Conservation (phyloP, 345 rosid genomes). For the Moringa oleifera region DNA sequence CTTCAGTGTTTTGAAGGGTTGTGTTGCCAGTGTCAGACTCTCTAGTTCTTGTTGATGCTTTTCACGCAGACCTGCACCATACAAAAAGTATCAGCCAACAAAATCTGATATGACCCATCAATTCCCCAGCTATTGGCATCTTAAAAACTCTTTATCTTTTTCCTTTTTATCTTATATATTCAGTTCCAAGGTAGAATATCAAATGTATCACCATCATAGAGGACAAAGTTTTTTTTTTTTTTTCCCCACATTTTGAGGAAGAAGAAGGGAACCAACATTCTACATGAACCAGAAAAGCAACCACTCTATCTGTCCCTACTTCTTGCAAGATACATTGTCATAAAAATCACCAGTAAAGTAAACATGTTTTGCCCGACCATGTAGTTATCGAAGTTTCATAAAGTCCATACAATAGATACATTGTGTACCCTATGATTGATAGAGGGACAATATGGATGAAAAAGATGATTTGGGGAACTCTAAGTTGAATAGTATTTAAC, state of each 20-base stretch:
- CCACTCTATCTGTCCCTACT: not conserved
- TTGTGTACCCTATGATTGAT: not conserved
- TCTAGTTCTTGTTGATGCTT: slow-evolving; percentile 40
- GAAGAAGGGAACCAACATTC: not conserved
- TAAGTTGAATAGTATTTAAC: no score
- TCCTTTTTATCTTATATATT: not conserved
- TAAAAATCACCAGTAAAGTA: no score
- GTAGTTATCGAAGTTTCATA: not conserved
- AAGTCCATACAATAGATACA: not conserved
- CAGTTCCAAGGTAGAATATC: no score
- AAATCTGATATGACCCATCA: not conserved
- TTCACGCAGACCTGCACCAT: slow-evolving; percentile 24
- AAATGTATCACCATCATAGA: no score
- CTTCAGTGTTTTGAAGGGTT: slow-evolving; percentile 73
- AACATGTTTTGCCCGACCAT: not conserved
- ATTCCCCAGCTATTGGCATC: not conserved
- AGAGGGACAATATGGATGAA: not conserved
- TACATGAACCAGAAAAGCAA: not conserved
- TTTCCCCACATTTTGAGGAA: not conserved
- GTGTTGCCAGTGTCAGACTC: slow-evolving; percentile 55
- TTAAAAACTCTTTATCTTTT: no score
- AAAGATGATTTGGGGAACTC: no score
- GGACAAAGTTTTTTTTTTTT: no score
- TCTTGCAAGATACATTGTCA: no score
- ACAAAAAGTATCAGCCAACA: not conserved